Evolutionary conservation across 2,329 filamentous ascomycete species (phyloP), one percentile per base, ranked within the genome.

Genomic region (Hypoxylon sp.): DNA sequence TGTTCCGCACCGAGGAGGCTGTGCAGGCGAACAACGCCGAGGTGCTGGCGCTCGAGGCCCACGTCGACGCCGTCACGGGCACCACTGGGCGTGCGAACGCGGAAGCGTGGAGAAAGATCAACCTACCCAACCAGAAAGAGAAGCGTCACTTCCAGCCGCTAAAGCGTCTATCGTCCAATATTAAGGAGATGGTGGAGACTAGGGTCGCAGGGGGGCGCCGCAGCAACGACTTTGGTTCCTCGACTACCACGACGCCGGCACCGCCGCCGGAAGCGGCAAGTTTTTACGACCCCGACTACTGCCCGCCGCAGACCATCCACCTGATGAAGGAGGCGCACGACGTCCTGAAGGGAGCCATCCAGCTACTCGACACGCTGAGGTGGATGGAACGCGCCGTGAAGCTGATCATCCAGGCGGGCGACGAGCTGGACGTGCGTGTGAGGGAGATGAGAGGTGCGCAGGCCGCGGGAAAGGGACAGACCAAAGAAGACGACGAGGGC

Each of bases 291-390:
- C 62, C 69, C 6, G 67, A 71, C 7, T 75, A 72, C 63, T 74
- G 76, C 0, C 75, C 75, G 2, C 77, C 77, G 64, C 77, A 77
- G 42, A 79, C 78, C 56, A 79, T 78, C 2, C 75, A 77, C 45
- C 71, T 80, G 15, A 80, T 80, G 78, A 79, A 79, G 64, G 73
- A 77, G 45, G 78, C 78, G 0, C 78, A 80, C 29, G 77, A 79
- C 35, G 77, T 78, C 1, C 67, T 80, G 20, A 79, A 79, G 51
- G 75, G 74, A 10, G 75, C 76, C 1, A 79, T 80, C 47, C 75
- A 79, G 51, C 67, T 80, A 7, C 70, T 80, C 1, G 77, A 80
- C 43, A 80, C 78, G 1, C 71, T 80, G 26, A 68, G 76, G 18
- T 80, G 78, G 78, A 79, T 79, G 74, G 78, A 80, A 59, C 73